Evolutionary conservation across 2,329 filamentous ascomycete species (phyloP).

Genomic region (Magnaporthiopsis incrustans): DNA sequence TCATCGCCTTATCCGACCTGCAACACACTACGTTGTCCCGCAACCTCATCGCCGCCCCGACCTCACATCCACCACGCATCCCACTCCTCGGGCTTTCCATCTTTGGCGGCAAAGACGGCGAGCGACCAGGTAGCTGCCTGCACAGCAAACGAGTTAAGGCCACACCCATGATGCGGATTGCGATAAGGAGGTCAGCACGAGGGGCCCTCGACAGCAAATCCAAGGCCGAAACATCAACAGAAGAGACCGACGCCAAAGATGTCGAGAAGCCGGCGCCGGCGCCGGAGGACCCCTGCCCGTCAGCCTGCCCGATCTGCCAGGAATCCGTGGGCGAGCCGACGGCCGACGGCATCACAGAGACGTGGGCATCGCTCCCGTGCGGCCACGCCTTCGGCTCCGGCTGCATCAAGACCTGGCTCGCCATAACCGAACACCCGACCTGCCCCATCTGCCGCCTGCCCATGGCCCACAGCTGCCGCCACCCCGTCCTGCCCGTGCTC

Average conservation of each 20-base stretch:
- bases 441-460: conserved; percentile 32
- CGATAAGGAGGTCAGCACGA: neutral
- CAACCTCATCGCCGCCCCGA: too few species aligned
- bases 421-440: conserved; percentile 23
- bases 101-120: neutral
- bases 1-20: neutral
- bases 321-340: conserved; percentile 29
- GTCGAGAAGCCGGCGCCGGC: neutral
- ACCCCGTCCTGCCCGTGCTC: conserved; percentile 22
- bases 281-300: neutral
- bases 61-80: neutral
- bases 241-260: neutral
- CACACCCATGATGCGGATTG: neutral
- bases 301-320: conserved; percentile 33
- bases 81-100: neutral
- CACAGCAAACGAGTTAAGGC: neutral
- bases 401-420: conserved; percentile 36
- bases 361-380: conserved; percentile 33
- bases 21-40: neutral
- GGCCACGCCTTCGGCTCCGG: conserved; percentile 33
- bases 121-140: neutral
- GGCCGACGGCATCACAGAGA: conserved; percentile 29
- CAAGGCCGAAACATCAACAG: neutral
- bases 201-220: neutral
- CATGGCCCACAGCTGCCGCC: conserved; percentile 23